These are phyloP conservation scores for Salix viminalis DNA, from an alignment of 345 rosid species.

Conservation along the genomic window DNA sequence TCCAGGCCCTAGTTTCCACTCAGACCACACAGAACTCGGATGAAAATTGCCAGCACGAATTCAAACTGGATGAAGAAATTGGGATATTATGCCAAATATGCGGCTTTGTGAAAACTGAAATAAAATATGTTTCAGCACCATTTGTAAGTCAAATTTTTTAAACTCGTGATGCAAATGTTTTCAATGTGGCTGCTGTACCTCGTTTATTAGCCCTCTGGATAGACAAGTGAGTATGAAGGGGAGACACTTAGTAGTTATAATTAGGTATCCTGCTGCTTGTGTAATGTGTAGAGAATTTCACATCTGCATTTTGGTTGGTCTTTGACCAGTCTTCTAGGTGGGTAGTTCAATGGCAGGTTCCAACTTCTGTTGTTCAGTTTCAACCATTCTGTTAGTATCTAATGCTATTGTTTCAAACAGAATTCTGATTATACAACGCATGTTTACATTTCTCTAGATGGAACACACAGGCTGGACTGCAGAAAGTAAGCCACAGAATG, in stretches of 20 bases:
- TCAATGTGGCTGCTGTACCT: neutral
- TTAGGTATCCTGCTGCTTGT: neutral
- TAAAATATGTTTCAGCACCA: constrained; percentile 62
- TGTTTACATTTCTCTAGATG: constrained; percentile 29
- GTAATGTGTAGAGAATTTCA: neutral
- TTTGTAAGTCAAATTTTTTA: constrained; percentile 62
- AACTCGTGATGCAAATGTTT: neutral
- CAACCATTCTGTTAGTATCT: neutral
- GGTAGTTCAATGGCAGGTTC: neutral
- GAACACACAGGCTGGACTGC: constrained; percentile 37
- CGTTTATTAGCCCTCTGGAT: neutral
- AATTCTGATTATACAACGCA: neutral
- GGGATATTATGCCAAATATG: constrained; percentile 68
- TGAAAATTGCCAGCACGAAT: constrained; percentile 57
- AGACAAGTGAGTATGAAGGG: neutral
- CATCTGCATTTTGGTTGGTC: neutral
- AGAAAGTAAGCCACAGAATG: constrained; percentile 30
- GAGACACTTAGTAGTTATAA: neutral
- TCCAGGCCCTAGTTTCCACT: constrained; percentile 33
- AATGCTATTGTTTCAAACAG: neutral
- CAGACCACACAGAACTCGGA: constrained; percentile 36
- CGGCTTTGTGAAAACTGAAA: constrained; percentile 70
- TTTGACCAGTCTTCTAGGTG: neutral
- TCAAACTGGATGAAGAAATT: constrained; percentile 65
- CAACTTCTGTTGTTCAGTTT: neutral